Base-by-base conservation (phyloP, 202 grass and related monocot genomes). In the Zoysia matrella region DNA sequence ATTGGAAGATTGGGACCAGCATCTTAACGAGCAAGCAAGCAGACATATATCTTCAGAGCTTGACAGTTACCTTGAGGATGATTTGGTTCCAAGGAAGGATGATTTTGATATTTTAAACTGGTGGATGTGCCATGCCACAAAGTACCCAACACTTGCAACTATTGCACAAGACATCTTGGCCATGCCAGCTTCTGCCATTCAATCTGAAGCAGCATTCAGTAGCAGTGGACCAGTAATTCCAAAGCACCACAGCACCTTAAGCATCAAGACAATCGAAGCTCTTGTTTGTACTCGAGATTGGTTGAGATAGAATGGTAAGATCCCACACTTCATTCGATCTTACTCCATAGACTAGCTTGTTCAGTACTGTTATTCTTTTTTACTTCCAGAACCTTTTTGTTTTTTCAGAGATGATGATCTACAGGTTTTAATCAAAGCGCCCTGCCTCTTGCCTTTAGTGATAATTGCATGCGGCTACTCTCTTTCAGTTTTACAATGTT, bases 1-100 rank as follows among this genome's bases (percentile, higher is more conserved):
- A 57, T 83, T 90, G 45, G 84, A 90, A 22, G 88, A 90, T 22
- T 90, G 88, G 88, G 88, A 90, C 76, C 84, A 83, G 55, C 88
- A 90, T 74, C 84, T 90, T 36, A 86, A 90, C 80, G 88, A 86
- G 69, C 88, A 86, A 86, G 69, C 75, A 65, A 80, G 50, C 30
- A 65, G 39, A 8, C 74, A 86, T 64, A 71, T 83, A 80, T 80
- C 65, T 45, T 80, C 84, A 1, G 88, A 86, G 70, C 88, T 90
- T 52, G 88, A 90, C 13, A 81, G 58, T 49, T 90, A 90, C 80
- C 71, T 86, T 47, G 84, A 83, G 82, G 88, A 83, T 46, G 75
- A 80, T 11, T 48, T 90, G 55, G 84, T 90, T 86, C 88, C 84
- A 60, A 83, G 88, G 47, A 90, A 90, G 71, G 88, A 90, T 49